These are phyloP conservation scores for Bryopsis sp. DNA, from an alignment of 139 green algal genomes.

Conservation along the genomic window DNA sequence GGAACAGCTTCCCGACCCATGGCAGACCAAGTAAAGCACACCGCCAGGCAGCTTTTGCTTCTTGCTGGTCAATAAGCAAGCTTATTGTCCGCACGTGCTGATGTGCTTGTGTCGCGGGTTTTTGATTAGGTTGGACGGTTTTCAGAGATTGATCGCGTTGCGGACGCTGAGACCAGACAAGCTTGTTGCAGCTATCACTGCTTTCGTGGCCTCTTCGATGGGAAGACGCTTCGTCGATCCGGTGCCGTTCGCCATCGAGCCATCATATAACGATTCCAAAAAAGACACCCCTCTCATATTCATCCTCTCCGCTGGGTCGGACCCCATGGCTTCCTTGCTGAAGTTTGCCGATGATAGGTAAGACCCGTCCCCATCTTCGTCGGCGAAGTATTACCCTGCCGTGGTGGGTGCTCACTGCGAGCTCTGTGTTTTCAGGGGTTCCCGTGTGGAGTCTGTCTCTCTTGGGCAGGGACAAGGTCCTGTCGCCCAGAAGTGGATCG, in stretches of 20 bases:
- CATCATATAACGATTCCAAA: constrained; percentile 59
- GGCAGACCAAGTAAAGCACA: neutral
- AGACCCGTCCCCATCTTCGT: too few relatives aligned
- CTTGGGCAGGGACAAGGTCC: constrained; percentile 72
- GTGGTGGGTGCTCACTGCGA: too few relatives aligned
- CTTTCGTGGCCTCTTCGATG: constrained; percentile 64
- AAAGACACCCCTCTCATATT: constrained; percentile 72
- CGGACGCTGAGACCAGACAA: constrained; percentile 51
- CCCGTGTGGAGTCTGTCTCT: too few relatives aligned
- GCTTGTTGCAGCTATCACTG: constrained; percentile 58
- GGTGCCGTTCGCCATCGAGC: constrained; percentile 64
- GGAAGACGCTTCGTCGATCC: constrained; percentile 75
- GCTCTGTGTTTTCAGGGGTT: too few relatives aligned
- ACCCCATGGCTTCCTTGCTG: constrained; percentile 47
- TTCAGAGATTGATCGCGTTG: constrained; percentile 70
- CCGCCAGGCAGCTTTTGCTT: too few relatives aligned
- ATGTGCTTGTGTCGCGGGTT: too few relatives aligned
- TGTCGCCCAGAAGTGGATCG: constrained; percentile 49
- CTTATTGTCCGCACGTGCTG: too few relatives aligned
- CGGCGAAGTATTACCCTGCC: too few relatives aligned
- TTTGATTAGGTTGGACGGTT: constrained; percentile 73
- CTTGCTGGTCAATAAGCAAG: too few relatives aligned
- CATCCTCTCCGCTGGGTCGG: constrained; percentile 58
- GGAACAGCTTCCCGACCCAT: constrained; percentile 4
- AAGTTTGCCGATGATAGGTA: constrained; percentile 55